Evolutionary conservation across 805 yeast species (phyloP), one percentile per base, ranked within the genome.

Genomic region (Starmerella cellae): DNA sequence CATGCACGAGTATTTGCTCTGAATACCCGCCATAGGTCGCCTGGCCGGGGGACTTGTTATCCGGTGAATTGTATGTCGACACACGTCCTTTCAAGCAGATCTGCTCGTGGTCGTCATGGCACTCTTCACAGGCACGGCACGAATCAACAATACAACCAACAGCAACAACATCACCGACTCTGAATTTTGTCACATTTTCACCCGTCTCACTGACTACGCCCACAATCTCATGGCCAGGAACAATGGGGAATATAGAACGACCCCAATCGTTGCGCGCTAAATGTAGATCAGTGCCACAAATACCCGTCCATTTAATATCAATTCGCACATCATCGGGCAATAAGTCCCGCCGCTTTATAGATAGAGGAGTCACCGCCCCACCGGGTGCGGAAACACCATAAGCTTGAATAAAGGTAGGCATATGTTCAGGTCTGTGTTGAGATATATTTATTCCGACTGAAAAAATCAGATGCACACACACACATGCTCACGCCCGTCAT

Each of bases 161-260:
- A 44, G 93, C 94, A 23, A 79, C 91, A 49, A 83, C 67, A 52
- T 83, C 79, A 42, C 94, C 94, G 18, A 77, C 59, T 58, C 68
- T 65, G 62, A 67, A 42, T 49, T 65, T 65, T 17, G 60, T 53
- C 6, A 50, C 80, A 75, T 70, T 63, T 10, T 66, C 52, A 40
- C 88, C 94, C 35, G 78, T 64, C 30, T 35, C 77, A 24, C 43
- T 46, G 34, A 58, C 60, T 17, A 35, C 44, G 19, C 65, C 66
- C 29, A 59, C 54, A 35, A 60, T 58, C 45, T 61, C 77, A 58
- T 73, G 77, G 36, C 78, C 77, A 46, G 70, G 68, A 21, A 69
- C 64, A 51, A 49, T 59, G 55, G 54, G 66, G 55, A 56, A 57
- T 48, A 18, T 11, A 4, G 40, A 16, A 30, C 48, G 41, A 64